Conservation (phyloP, 192 early-diverging fungal species). For the Funneliformis mosseae region DNA sequence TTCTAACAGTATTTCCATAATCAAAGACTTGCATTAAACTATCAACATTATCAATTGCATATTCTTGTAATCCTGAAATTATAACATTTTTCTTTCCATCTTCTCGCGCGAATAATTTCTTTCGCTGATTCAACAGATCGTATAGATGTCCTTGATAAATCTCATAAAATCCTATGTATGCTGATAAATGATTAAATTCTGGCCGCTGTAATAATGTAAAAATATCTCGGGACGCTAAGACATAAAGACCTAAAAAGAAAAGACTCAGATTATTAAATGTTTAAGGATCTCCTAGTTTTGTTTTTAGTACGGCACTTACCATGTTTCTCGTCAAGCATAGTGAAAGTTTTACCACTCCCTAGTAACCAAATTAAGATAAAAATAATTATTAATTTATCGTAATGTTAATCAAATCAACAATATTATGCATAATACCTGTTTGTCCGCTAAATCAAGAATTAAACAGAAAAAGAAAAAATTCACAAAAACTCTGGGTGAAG, state of each 20-base stretch:
- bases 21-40: slow-evolving; percentile 93
- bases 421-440: slow-evolving; percentile 49
- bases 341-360: slow-evolving; percentile 95
- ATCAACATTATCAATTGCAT: slow-evolving; percentile 82
- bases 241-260: slow-evolving; percentile 64
- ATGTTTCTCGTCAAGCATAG: slow-evolving; percentile 88
- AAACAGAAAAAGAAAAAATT: slow-evolving; percentile 21
- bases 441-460: slow-evolving; percentile 73
- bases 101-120: slow-evolving; percentile 92
- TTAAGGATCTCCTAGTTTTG: background rate
- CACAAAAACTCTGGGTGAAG: slow-evolving; percentile 12
- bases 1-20: slow-evolving; percentile 84
- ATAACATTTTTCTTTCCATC: slow-evolving; percentile 94
- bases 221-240: slow-evolving; percentile 90
- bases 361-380: background rate
- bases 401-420: background rate
- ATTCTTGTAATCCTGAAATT: slow-evolving; percentile 87
- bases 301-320: slow-evolving; percentile 47
- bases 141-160: slow-evolving; percentile 97
- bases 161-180: slow-evolving; percentile 92
- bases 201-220: slow-evolving; percentile 74
- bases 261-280: background rate
- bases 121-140: slow-evolving; percentile 89
- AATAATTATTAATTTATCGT: background rate
- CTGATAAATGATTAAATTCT: slow-evolving; percentile 72